Evolutionary conservation across 495 filamentous ascomycete genomes (phyloP).

Genomic region (Podospora australis): DNA sequence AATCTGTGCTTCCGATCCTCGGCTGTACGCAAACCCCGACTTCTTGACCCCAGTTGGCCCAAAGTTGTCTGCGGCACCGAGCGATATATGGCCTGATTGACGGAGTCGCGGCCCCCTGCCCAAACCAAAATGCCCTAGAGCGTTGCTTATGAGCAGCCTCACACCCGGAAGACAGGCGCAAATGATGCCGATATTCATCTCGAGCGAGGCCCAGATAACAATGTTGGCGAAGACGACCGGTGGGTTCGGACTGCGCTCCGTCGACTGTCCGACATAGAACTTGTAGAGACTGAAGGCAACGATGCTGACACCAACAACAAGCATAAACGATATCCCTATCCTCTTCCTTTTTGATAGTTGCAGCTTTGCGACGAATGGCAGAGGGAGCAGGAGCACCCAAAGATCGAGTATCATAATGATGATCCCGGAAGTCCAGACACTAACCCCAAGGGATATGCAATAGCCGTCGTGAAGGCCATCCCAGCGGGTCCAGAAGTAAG

Average conservation of each 20-base stretch:
- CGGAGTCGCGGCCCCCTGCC: not conserved
- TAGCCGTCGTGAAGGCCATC: conserved; percentile 17
- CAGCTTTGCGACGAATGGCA: conserved; percentile 38
- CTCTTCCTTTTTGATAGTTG: conserved; percentile 42
- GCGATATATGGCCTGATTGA: not conserved
- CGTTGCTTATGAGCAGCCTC: conserved; percentile 20
- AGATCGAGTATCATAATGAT: conserved; percentile 51
- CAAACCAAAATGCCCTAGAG: not conserved
- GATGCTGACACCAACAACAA: conserved; percentile 41
- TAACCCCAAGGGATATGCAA: conserved; percentile 15
- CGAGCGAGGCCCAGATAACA: conserved; percentile 28
- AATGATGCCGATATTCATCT: conserved; percentile 30
- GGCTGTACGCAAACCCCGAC: not conserved
- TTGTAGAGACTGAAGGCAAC: conserved; percentile 19
- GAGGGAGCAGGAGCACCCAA: conserved; percentile 46
- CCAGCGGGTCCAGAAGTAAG: conserved; percentile 25
- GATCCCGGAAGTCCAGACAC: conserved; percentile 37
- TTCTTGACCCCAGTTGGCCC: not conserved
- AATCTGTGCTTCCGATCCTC: not conserved
- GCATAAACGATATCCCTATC: conserved; percentile 45
- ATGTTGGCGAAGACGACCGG: conserved; percentile 27
- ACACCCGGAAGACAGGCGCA: conserved; percentile 31
- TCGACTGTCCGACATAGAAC: conserved; percentile 12
- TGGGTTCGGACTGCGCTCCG: conserved; percentile 20
- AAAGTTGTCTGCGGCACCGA: not conserved